Evolutionary conservation across 331 rosid species (phyloP).

Genomic region (Acacia concinna): DNA sequence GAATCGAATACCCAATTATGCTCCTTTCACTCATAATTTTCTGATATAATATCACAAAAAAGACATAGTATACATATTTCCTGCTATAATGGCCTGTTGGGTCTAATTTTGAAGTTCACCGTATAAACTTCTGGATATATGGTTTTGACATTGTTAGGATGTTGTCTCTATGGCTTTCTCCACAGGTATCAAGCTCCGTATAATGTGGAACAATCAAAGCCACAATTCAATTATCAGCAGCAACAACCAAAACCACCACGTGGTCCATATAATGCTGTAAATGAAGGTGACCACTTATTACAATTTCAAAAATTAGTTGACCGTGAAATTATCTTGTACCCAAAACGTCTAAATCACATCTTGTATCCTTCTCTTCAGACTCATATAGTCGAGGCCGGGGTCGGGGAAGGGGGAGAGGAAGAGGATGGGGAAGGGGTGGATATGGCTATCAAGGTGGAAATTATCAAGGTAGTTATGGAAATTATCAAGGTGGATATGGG

Average conservation of each 20-base stretch:
- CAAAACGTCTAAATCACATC: neutral
- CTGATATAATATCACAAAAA: neutral
- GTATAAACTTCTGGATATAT: conserved; percentile 2
- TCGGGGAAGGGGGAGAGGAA: conserved; percentile 81
- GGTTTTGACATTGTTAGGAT: conserved; percentile 9
- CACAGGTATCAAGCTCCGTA: conserved; percentile 83
- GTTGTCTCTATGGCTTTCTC: conserved; percentile 15
- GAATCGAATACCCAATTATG: neutral
- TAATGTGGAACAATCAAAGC: conserved; percentile 59
- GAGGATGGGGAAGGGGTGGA: conserved; percentile 84
- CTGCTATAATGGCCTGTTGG: neutral
- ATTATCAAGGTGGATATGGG: conserved; percentile 30
- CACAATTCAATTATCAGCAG: conserved; percentile 63
- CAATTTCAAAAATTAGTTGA: neutral
- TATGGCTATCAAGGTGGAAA: conserved; percentile 69
- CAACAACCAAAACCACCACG: conserved; percentile 69
- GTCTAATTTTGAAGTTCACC: neutral
- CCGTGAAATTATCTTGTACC: neutral
- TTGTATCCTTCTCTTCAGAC: conserved; percentile 44
- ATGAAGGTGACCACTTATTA: conserved; percentile 62
- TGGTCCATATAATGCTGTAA: conserved; percentile 64
- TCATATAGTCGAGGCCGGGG: conserved; percentile 77
- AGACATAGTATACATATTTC: neutral
- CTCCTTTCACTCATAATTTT: neutral
- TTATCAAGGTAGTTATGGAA: conserved; percentile 52